phyloP scores from a whole-genome alignment of 768 basidiomycete species.

The Hericium coralloides region DNA sequence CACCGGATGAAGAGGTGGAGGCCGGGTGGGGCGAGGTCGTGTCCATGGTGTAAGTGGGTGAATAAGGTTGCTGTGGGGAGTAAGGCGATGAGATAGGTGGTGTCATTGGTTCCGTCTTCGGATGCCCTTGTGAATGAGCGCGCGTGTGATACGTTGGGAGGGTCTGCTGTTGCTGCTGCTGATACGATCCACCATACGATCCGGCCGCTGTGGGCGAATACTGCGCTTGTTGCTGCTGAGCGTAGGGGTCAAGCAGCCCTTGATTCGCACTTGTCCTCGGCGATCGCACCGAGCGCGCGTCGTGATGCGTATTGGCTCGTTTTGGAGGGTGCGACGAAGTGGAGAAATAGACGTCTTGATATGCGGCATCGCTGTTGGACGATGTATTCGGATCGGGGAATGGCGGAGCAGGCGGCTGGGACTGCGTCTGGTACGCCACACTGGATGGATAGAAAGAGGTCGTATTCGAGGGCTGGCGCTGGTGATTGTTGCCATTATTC shows the following conservation, averaged over 20 bases:
- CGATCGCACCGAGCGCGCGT: slow-evolving; percentile 46
- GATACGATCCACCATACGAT: slow-evolving; percentile 32
- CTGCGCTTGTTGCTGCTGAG: slow-evolving; percentile 47
- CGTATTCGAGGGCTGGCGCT: slow-evolving; percentile 18
- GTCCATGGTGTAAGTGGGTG: slow-evolving; percentile 52
- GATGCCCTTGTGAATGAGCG: slow-evolving; percentile 37
- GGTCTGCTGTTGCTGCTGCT: slow-evolving; percentile 16
- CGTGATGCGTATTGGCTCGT: slow-evolving; percentile 46
- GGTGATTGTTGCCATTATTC: slow-evolving; percentile 24
- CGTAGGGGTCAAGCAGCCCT: slow-evolving; percentile 59
- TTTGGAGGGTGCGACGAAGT: slow-evolving; percentile 41
- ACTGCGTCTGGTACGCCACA: slow-evolving; percentile 43
- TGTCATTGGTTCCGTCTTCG: slow-evolving; percentile 26
- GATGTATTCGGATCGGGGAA: slow-evolving; percentile 14
- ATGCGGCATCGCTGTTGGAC: slow-evolving; percentile 28
- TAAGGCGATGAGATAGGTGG: slow-evolving; percentile 42
- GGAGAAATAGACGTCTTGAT: slow-evolving; percentile 56
- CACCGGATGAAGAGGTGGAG: slow-evolving; percentile 26
- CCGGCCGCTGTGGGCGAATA: slow-evolving; percentile 51
- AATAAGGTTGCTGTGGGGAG: slow-evolving; percentile 40
- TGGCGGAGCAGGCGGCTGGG: slow-evolving; percentile 29
- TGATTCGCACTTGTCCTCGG: slow-evolving; percentile 43
- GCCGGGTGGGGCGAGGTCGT: slow-evolving; percentile 50
- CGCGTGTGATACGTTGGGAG: slow-evolving; percentile 27
- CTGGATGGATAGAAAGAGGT: slow-evolving; percentile 48